Base-by-base conservation (phyloP, 1,284 basidiomycete genomes). In the Peniophora sp. region DNA sequence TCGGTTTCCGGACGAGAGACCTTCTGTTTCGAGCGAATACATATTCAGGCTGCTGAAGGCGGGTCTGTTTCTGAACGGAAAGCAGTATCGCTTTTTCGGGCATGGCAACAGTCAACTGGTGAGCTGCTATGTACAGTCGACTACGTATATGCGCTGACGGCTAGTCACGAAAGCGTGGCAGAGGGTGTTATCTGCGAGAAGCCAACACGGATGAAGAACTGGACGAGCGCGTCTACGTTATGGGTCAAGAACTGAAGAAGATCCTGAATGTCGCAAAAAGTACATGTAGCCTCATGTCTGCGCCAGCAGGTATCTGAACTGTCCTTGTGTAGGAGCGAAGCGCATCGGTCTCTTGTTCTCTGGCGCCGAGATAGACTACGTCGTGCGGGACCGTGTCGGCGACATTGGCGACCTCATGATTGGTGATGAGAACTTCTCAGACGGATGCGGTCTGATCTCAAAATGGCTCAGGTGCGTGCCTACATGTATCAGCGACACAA, bases 61-160 rank as follows among this genome's bases (percentile, higher is more conserved):
- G 0, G 82, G 81, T 0, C 52, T 85, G 2, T 75, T 73, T 55
- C 58, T 85, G 54, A 83, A 85, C 54, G 71, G 69, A 1, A 62
- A 72, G 0, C 78, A 83, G 57, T 83, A 83, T 62, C 73, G 81
- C 2, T 85, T 84, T 58, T 83, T 82, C 54, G 78, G 79, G 52
- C 81, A 85, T 52, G 83, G 80, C 45, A 83, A 83, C 58, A 84
- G 79, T 53, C 83, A 85, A 55, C 57, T 84, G 58, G 78, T 81
- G 55, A n/a, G 73, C 57, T 18, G n/a, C n/a, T 22, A 17, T 24
- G 15, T 32, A 12, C 27, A 5, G 6, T 37, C 36, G n/a, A n/a
- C 34, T 36, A 36, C 34, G 10, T 10, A 36, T 36, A n/a, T 36
- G n/a, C n/a, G 34, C 10, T n/a, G n/a, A n/a, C 34, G n/a, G 34